Conservation (phyloP, 371 early-diverging fungal genomes). For the Chytridium lagenaria region DNA sequence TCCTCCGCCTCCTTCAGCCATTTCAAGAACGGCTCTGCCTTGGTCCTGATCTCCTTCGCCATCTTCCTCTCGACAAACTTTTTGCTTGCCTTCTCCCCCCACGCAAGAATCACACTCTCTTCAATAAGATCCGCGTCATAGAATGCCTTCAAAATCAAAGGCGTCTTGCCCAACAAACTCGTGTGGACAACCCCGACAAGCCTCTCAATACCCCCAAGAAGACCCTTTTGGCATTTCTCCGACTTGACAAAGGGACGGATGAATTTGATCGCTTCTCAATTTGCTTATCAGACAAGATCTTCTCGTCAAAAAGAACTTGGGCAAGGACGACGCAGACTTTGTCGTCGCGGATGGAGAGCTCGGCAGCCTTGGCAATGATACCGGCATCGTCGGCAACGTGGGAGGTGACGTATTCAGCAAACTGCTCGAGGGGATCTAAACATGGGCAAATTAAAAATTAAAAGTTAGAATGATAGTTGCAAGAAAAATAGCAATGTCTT, state of each 20-base stretch:
- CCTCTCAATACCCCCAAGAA: conserved; percentile 93
- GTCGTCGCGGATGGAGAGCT: conserved; percentile 77
- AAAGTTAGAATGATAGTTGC: background rate
- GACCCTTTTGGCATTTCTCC: conserved; percentile 87
- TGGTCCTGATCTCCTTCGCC: conserved; percentile 75
- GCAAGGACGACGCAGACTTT: conserved; percentile 52
- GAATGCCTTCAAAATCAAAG: conserved; percentile 82
- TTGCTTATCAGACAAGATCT: conserved; percentile 48
- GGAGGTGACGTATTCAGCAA: conserved; percentile 46
- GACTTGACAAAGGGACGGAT: conserved; percentile 68
- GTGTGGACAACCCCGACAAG: conserved; percentile 71
- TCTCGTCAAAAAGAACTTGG: conserved; percentile 48
- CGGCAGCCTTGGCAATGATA: conserved; percentile 77
- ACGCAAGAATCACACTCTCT: conserved; percentile 86
- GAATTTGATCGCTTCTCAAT: conserved; percentile 62
- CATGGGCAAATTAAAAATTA: background rate
- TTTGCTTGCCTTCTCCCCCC: conserved; percentile 91
- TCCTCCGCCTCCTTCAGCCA: background rate
- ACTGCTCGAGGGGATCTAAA: conserved; percentile 46
- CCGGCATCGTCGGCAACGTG: conserved; percentile 64
- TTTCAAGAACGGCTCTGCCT: conserved; percentile 86
- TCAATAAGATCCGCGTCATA: conserved; percentile 92
- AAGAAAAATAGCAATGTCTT: background rate
- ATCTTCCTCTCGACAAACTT: conserved; percentile 83
- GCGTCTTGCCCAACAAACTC: conserved; percentile 71